Base-by-base conservation (phyloP, 179 eudicot genomes). In the Silene noctiflora region DNA sequence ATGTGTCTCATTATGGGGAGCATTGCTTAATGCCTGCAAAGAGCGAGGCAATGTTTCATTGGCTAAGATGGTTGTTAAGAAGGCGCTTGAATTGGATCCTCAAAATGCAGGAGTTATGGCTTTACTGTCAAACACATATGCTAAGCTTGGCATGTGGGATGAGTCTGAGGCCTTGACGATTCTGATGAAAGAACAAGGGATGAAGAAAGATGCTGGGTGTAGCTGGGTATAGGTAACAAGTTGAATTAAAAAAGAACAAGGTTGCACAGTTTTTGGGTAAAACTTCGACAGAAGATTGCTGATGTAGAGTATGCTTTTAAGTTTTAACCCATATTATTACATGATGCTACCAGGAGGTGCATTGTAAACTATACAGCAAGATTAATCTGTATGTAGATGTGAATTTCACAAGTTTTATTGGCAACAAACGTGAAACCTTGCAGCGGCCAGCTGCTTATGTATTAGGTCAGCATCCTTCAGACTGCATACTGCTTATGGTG, bases 11-110 rank as follows among this genome's bases (percentile, higher is more conserved):
- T 78, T 88, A 84, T 93, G 94, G 90, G 94, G 92, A 17, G 81
- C 96, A 7, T 77, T 93, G 81, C 91, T 93, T 68, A 80, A 83
- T 77, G 89, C 89, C 20, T 86, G 93, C 78, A 80, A 76, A 42
- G 91, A 88, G 61, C 63, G 44, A 79, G 98, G 87, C 9, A 80
- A 91, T 81, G 80, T 88, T 46, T 76, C 76, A 61, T 82, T 86
- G 84, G 93, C 91, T 42, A 85, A 80, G 82, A 66, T 85, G 78
- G 93, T 88, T 53, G 89, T 91, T 56, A 82, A 79, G 77, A 87
- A 75, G 83, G 96, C 90, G 22, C 91, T 91, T 67, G 88, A 88
- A 42, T 78, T 91, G 87, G 92, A 89, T 77, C 88, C 88, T 75
- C 73, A 67, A 25, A 86, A 88, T 79, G 81, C 79, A 19, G 91